Evolutionary conservation across 2,329 filamentous ascomycete genomes (phyloP), one percentile per base, ranked within the genome.

Genomic region (Colletotrichum echinochloae): DNA sequence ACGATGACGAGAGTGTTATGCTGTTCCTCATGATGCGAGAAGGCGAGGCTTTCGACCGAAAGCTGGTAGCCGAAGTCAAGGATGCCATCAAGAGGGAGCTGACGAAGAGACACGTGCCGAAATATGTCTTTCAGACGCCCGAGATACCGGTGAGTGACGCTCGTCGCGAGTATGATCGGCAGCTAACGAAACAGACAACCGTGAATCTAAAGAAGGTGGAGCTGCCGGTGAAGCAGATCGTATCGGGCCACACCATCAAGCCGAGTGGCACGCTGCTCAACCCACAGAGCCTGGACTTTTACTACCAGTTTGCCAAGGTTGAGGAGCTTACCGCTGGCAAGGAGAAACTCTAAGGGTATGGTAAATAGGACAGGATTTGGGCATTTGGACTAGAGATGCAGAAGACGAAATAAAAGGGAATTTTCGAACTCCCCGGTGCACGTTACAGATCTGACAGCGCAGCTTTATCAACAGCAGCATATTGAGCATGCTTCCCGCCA

Each of bases 121-220:
- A 85, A 77, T 94, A 90, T 78, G 85, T 96, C 26, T 95, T 95
- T 78, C 90, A 94, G 82, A 93, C 92, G 8, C 90, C 90, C 23
- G 93, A 93, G 74, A 94, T 96, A 77, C 94, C 93, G 71, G 92
- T 93, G 80, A 82, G 90, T 86, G 35, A 33, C 51, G 16, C 30
- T 20, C 23, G 57, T 3, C 49, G 23, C 44, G 28, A 60, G 35
- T 44, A 30, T 23, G 16, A 16, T 1, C 4, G 18, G 2, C 39
- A 14, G 23, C 75, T 80, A 41, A 78, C 56, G 14, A 54, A 23
- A 16, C n/a, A 94, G 90, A 92, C 90, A 0, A 96, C 93, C 0
- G 90, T 96, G 72, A 96, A 95, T 77, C 81, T 93, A 60, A 96
- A 96, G 79, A 96, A 96, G 79, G 93, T 96, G 5, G 93, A 96